Evolutionary conservation across 1,284 basidiomycete genomes (phyloP).

Genomic region (Trichosporon sp.): DNA sequence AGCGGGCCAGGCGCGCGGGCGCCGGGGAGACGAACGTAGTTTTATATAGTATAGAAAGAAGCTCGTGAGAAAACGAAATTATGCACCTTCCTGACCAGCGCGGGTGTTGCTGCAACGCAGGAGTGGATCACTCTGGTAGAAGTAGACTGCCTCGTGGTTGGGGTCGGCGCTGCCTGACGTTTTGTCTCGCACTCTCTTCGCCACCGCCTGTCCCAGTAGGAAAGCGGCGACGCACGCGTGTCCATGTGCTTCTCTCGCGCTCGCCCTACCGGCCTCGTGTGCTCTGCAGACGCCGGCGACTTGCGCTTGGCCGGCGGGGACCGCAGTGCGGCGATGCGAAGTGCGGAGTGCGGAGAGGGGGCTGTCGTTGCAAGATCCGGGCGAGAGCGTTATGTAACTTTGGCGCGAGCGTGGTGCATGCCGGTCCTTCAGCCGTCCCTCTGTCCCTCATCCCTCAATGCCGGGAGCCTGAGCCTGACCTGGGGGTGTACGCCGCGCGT

Average conservation of each 20-base stretch:
- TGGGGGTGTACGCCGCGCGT: not conserved
- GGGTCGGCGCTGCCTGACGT: not conserved
- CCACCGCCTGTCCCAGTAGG: not conserved
- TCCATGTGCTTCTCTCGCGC: not conserved
- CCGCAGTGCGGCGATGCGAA: not conserved
- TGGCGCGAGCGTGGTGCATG: too few relatives aligned
- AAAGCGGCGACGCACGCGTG: not conserved
- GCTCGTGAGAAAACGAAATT: not conserved
- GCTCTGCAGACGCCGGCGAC: not conserved
- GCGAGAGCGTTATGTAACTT: too few relatives aligned
- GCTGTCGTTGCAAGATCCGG: not conserved
- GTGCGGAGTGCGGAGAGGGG: not conserved
- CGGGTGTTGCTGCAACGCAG: too few relatives aligned
- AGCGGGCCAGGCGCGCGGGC: not conserved
- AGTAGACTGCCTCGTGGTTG: not conserved
- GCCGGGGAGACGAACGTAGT: not conserved
- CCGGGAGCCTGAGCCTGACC: too few relatives aligned
- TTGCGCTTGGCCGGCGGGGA: not conserved
- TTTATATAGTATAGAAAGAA: conserved; percentile 2
- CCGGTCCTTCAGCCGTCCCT: too few relatives aligned
- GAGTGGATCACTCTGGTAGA: too few relatives aligned
- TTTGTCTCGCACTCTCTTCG: not conserved
- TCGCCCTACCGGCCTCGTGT: not conserved
- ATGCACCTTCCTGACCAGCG: not conserved
- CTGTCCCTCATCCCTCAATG: too few relatives aligned